Evolutionary conservation across 805 yeast genomes (phyloP).

Genomic region (Cyberlindnera meyerae): DNA sequence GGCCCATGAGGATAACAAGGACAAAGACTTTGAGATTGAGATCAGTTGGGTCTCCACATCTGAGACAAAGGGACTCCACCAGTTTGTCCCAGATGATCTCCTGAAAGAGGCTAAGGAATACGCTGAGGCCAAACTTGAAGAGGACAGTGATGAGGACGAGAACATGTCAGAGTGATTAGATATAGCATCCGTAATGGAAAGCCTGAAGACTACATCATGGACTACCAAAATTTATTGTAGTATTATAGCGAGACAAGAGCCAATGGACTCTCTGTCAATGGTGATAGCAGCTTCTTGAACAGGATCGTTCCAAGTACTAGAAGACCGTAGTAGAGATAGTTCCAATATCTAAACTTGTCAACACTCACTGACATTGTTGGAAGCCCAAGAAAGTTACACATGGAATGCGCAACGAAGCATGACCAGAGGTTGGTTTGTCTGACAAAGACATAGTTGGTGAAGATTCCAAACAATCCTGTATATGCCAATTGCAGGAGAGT

Average conservation of each 20-base stretch:
- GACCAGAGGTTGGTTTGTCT: conserved; percentile 51
- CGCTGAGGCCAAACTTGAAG: conserved; percentile 81
- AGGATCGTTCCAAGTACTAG: conserved; percentile 39
- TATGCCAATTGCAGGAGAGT: conserved; percentile 52
- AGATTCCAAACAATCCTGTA: conserved; percentile 67
- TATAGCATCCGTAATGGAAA: no score
- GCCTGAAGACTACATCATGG: no score
- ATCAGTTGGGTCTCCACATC: conserved; percentile 78
- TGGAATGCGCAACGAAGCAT: conserved; percentile 51
- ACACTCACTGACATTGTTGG: conserved; percentile 36
- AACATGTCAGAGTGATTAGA: conserved; percentile 32
- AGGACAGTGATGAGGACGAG: conserved; percentile 60
- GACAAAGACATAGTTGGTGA: conserved; percentile 54
- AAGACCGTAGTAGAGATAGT: conserved; percentile 33
- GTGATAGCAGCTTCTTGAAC: conserved; percentile 30
- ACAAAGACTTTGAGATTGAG: conserved; percentile 94
- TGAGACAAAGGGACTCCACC: conserved; percentile 78
- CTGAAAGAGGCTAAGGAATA: conserved; percentile 76
- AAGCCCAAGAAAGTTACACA: conserved; percentile 69
- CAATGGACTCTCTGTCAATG: conserved; percentile 5
- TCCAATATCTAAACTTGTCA: conserved; percentile 24
- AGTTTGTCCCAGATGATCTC: conserved; percentile 72
- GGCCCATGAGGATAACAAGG: conserved; percentile 97
- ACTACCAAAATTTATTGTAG: no score
- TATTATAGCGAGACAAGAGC: no score